Evolutionary conservation across 2,329 filamentous ascomycete species (phyloP).

Genomic region (Xylaria sp.): DNA sequence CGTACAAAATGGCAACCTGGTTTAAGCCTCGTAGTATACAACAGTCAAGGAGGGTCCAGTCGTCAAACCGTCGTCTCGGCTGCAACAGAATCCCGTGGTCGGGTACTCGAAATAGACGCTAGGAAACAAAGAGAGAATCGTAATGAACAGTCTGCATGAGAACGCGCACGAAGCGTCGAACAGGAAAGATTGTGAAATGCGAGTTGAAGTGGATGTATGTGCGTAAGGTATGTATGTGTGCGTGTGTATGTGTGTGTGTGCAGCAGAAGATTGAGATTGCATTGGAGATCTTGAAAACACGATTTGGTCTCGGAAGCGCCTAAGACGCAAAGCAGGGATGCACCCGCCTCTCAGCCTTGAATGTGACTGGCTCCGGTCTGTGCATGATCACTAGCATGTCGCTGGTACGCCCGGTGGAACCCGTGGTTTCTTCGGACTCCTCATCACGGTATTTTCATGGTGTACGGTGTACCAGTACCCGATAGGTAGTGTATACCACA

Average conservation of each 20-base stretch:
- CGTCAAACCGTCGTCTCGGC: neutral
- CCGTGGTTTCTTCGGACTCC: neutral
- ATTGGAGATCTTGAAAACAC: conserved; percentile 44
- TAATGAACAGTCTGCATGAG: neutral
- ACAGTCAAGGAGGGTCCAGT: neutral
- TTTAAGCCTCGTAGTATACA: neutral
- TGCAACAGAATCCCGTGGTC: neutral
- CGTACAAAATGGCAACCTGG: conserved; percentile 4
- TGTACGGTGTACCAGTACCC: too few relatives aligned
- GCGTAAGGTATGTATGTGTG: neutral
- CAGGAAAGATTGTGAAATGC: conserved; percentile 11
- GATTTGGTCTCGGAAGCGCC: conserved; percentile 33
- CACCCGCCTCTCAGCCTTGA: conserved; percentile 19
- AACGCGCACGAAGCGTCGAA: neutral
- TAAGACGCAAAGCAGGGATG: conserved; percentile 27
- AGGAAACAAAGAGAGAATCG: conserved; percentile 12
- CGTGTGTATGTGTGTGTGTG: conserved; percentile 26
- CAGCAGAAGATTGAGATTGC: conserved; percentile 46
- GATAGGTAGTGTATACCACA: neutral
- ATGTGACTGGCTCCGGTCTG: conserved; percentile 28
- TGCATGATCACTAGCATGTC: conserved; percentile 30
- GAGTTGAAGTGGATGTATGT: conserved; percentile 8
- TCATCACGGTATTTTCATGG: too few relatives aligned
- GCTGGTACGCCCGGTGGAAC: conserved; percentile 10
- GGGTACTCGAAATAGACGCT: conserved; percentile 4